Evolutionary conservation across 202 grass and related monocot species (phyloP).

Genomic region (Digitaria exilis): DNA sequence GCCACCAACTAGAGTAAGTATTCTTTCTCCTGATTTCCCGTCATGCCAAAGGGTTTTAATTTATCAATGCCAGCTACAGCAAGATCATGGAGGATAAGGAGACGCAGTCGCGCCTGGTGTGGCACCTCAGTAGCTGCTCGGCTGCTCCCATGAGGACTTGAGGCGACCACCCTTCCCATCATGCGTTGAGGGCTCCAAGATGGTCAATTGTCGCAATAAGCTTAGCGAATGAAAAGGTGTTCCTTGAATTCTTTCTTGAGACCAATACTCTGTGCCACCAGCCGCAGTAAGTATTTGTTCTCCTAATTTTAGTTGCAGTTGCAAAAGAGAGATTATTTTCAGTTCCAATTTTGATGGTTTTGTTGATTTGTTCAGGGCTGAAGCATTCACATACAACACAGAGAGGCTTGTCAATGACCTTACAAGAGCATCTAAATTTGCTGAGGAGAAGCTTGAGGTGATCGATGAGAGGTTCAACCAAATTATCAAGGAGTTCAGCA

Average conservation of each 20-base stretch:
- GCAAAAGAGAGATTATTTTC: not conserved
- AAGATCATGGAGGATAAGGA: constrained; percentile 88
- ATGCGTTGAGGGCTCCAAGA: constrained; percentile 47
- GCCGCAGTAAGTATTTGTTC: constrained; percentile 54
- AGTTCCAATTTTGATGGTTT: not conserved
- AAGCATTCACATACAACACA: constrained; percentile 77
- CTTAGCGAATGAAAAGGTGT: constrained; percentile 65
- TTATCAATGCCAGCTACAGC: constrained; percentile 64
- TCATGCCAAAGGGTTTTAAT: too few relatives aligned
- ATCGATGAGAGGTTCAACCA: constrained; percentile 61
- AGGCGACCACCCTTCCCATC: constrained; percentile 55
- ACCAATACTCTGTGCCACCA: constrained; percentile 93
- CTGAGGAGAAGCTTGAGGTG: constrained; percentile 70
- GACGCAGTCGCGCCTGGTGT: constrained; percentile 72
- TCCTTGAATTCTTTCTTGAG: constrained; percentile 89
- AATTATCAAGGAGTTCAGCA: constrained; percentile 56
- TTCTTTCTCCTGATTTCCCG: too few relatives aligned
- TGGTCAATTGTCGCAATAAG: constrained; percentile 67
- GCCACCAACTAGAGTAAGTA: constrained; percentile 90
- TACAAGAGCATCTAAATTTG: constrained; percentile 56
- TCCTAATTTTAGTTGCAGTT: not conserved
- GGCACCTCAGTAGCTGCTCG: constrained; percentile 92
- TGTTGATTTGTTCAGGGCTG: constrained; percentile 50
- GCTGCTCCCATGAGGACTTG: constrained; percentile 88
- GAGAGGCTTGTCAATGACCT: constrained; percentile 81